These are phyloP conservation scores for Kernera saxatilis DNA, from an alignment of 345 rosid species.

Conservation along the genomic window DNA sequence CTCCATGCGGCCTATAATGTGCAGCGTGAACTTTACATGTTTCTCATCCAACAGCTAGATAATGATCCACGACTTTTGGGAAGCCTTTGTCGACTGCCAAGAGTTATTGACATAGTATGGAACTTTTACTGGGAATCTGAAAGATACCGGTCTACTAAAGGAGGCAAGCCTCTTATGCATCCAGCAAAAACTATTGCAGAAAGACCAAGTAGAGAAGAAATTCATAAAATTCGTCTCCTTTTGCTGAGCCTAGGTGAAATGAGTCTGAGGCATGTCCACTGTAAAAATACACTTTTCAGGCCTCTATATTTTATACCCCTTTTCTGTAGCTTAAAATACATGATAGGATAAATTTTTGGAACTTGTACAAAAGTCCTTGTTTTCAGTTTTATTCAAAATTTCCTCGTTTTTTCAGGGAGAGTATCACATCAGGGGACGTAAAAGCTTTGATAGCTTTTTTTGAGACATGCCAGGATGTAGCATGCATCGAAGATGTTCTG, in stretches of 20 bases:
- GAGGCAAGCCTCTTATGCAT: constrained; percentile 76
- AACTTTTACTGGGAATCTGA: constrained; percentile 82
- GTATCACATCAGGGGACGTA: constrained; percentile 57
- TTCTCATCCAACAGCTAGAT: constrained; percentile 81
- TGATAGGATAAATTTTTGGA: neutral
- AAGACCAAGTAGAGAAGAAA: constrained; percentile 79
- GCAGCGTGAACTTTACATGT: constrained; percentile 94
- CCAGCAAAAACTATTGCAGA: constrained; percentile 59
- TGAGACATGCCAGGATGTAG: constrained; percentile 84
- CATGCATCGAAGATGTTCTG: constrained; percentile 87
- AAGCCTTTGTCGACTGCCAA: constrained; percentile 75
- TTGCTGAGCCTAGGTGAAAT: constrained; percentile 93
- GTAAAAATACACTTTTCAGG: constrained; percentile 3
- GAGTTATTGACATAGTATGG: constrained; percentile 65
- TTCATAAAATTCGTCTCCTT: constrained; percentile 90
- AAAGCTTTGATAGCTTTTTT: constrained; percentile 73
- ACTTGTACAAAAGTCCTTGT: neutral
- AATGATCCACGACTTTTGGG: constrained; percentile 72
- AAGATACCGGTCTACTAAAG: constrained; percentile 55
- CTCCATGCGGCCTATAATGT: constrained; percentile 71
- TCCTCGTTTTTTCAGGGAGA: constrained; percentile 56
- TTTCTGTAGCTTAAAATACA: constrained; percentile 1
- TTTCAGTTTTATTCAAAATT: constrained; percentile 11
- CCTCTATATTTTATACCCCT: constrained; percentile 1
- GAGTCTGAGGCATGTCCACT: constrained; percentile 79